These are phyloP conservation scores for Warburgia ugandensis DNA, from an alignment of 164 flowering plant genomes.

Conservation along the genomic window DNA sequence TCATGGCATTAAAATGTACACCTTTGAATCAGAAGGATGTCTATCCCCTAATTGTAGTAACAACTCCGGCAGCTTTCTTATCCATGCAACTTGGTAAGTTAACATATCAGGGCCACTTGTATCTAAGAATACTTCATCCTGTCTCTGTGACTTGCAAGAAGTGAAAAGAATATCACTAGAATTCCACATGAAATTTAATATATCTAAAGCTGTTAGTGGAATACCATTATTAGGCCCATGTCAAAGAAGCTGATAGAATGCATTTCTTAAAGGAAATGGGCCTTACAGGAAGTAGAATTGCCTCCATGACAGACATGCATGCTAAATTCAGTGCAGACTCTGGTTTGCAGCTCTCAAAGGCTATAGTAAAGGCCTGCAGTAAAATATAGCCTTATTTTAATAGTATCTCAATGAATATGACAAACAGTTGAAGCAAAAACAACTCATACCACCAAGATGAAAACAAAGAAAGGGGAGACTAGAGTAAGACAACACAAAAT, in stretches of 20 bases:
- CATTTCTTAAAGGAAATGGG: neutral
- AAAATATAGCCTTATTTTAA: neutral
- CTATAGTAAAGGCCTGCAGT: slow-evolving; percentile 72
- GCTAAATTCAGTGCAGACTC: slow-evolving; percentile 59
- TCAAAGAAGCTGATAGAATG: neutral
- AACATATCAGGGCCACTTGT: slow-evolving; percentile 36
- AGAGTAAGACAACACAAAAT: neutral
- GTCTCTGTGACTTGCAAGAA: slow-evolving; percentile 19
- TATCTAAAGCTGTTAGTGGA: too few species aligned
- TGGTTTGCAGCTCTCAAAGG: slow-evolving; percentile 46
- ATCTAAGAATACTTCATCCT: slow-evolving; percentile 23
- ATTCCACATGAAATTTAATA: neutral
- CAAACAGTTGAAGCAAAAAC: neutral
- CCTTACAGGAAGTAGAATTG: slow-evolving; percentile 69
- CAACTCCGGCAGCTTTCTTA: slow-evolving; percentile 52
- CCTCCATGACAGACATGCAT: slow-evolving; percentile 54
- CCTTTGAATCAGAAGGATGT: slow-evolving; percentile 53
- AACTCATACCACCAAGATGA: neutral
- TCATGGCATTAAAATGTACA: slow-evolving; percentile 11
- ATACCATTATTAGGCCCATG: too few species aligned
- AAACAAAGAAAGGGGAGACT: neutral
- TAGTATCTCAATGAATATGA: neutral
- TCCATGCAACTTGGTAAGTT: slow-evolving; percentile 47
- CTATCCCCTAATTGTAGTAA: slow-evolving; percentile 49
- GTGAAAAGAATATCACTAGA: neutral